Percentiles rank a stretch among this genome's conserved stretches.
These are phyloP conservation scores for Komagataella pastoris DNA, from an alignment of 805 yeast species.

Conservation along the genomic window DNA sequence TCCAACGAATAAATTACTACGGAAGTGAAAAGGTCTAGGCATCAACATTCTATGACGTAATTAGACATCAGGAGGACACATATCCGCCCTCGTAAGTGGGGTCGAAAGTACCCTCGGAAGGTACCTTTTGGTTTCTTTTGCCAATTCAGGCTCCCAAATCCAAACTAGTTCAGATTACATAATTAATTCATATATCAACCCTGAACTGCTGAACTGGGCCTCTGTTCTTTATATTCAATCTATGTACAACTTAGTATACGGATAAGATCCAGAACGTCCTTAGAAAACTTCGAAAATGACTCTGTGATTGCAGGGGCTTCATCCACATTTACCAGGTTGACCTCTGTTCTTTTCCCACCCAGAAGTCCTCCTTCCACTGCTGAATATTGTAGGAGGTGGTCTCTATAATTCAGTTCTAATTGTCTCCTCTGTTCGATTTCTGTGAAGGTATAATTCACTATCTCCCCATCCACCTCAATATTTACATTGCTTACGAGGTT, in stretches of 20 bases:
- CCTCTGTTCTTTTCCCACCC: neutral
- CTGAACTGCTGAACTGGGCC: neutral
- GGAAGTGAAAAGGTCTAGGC: neutral
- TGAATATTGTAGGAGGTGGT: neutral
- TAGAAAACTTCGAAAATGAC: neutral
- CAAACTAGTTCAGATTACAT: no score
- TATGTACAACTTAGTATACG: neutral
- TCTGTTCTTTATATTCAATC: neutral
- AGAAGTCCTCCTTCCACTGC: neutral
- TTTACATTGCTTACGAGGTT: neutral
- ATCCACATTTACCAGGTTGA: neutral
- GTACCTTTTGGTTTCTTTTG: neutral
- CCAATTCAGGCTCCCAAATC: no score
- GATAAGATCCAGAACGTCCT: neutral
- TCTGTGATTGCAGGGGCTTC: neutral
- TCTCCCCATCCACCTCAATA: neutral
- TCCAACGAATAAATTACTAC: no score
- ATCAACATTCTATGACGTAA: neutral
- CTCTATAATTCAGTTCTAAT: neutral
- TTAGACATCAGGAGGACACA: neutral
- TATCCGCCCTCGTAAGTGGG: neutral
- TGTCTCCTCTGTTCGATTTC: neutral
- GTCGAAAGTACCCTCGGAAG: neutral
- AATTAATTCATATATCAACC: no score
- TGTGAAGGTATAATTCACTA: neutral